Base-by-base conservation (phyloP, 768 basidiomycete genomes). In the Tylopilus rubrobrunneus region DNA sequence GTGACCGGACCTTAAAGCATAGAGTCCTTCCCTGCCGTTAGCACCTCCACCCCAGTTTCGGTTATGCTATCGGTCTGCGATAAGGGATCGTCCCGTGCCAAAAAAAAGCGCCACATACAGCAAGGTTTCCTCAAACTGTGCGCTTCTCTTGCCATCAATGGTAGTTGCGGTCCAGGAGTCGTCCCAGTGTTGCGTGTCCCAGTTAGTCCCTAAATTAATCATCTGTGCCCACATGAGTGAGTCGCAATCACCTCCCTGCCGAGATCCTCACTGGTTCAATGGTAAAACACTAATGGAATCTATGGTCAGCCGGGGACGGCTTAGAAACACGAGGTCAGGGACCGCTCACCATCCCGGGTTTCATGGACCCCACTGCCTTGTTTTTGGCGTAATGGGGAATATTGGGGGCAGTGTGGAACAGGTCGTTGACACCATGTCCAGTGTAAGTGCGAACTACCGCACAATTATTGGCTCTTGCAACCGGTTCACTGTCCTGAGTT, bases 131-230 rank as follows among this genome's bases (percentile, higher is more conserved):
- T 99, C 97, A 66, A 98, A 99, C 65, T 99, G 97, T 1, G 97
- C 97, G 56, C 91, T 94, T 52, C 81, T 77, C 68, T 88, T 89
- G 23, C 94, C 96, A 71, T 98, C 96, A 12, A 80, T 71, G 5
- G 97, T 99, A 21, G 88, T 92, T 1, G 95, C 92, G 3, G 96
- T 98, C 96, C 96, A 98, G 65, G 92, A 86, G 69, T 96, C 93
- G 31, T 87, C 87, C 94, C 94, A 93, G 67, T 93, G 91, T 21
- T 85, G 76, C 51, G 83, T 81, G 29, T 81, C 81, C 84, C 87
- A 89, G 57, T 77, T 83, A 48, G 78, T 77, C 6, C 95, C 95
- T 19, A 92, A 69, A 69, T 98, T 98, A 60, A 97, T 85, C 95
- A 98, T 98, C 82, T 96, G 69, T 48, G 63, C 62, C 46, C 36